Percentiles rank a stretch among this genome's conserved stretches.
Conservation (phyloP, 768 basidiomycete species). For the Rhodocollybia butyracea region DNA sequence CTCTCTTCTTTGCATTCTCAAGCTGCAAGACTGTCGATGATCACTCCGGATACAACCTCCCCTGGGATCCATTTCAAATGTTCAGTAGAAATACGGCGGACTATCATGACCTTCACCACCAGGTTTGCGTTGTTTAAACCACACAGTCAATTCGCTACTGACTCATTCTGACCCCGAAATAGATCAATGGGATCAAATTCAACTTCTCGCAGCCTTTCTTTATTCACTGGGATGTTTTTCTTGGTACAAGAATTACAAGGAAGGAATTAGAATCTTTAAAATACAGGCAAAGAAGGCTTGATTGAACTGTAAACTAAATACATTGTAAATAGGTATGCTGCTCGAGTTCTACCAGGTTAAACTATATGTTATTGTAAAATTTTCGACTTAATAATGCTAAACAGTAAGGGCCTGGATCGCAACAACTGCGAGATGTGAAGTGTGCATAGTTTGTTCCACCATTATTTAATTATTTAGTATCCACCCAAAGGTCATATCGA, state of each 20-base stretch:
- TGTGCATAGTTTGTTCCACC: too few species aligned
- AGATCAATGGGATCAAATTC: slow-evolving; percentile 85
- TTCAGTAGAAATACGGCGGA: slow-evolving; percentile 88
- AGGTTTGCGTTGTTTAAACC: slow-evolving; percentile 50
- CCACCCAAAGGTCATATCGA: too few species aligned
- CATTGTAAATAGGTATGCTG: too few species aligned
- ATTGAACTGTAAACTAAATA: too few species aligned
- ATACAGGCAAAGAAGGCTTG: too few species aligned
- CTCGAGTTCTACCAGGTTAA: too few species aligned
- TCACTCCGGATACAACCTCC: slow-evolving; percentile 87
- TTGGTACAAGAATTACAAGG: slow-evolving; percentile 83
- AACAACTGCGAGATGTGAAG: too few species aligned
- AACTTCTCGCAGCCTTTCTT: slow-evolving; percentile 98
- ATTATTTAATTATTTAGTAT: too few species aligned
- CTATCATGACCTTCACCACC: slow-evolving; percentile 98
- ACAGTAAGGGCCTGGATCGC: too few species aligned
- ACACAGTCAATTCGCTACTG: slow-evolving; percentile 1
- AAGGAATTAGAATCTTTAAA: slow-evolving; percentile 56
- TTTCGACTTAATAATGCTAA: too few species aligned
- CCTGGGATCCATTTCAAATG: slow-evolving; percentile 90
- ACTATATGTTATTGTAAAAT: too few species aligned
- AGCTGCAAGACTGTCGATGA: slow-evolving; percentile 94
- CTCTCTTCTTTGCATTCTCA: slow-evolving; percentile 77
- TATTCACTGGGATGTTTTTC: slow-evolving; percentile 85
- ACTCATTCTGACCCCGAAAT: too few species aligned